Base-by-base conservation (phyloP, 129 eudicot species). In the Pseudognaphalium luteoalbum region DNA sequence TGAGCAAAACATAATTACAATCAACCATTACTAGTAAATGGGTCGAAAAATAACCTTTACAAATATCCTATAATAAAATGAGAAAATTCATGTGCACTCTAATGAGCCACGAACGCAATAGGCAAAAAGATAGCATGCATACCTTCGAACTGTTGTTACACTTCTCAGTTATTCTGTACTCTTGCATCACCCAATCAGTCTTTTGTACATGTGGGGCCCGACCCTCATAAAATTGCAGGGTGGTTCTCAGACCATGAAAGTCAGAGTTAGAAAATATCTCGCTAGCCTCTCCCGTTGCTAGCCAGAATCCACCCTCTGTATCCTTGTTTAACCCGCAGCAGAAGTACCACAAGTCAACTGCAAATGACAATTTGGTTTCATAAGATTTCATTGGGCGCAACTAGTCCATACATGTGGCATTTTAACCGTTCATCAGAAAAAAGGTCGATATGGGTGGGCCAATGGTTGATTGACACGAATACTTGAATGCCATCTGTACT, bases 161-260 rank as follows among this genome's bases (percentile, higher is more conserved):
- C 16, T 80, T 82, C 6, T 59, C 79, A 10, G 85, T 83, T 69
- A 92, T 76, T 70, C 54, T 66, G 71, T 89, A 92, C 78, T 89
- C 96, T 79, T 86, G 96, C 91, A 90, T 87, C 68, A 89, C 61
- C 93, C 93, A 92, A 62, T 86, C 75, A 19, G 93, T 92, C 83
- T 68, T 76, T 58, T 52, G 79, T 59, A 37, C 86, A 19, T 75
- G 25, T 60, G 86, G 81, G 52, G 75, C 73, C 33, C 30, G 72
- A 35, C 86, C 88, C 81, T 88, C 87, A 51, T 84, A 79, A 78
- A 78, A 92, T 21, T 80, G 85, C 7, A 83, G 80, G 39, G 96
- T 89, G 17, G 87, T 82, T 75, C 91, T 86, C 82, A 83, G 84
- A 81, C 98, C 96, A 74, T 19, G 70, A n/a, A 92, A 73, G 51